A percentile compares a stretch with the other conserved stretches of the same genome.
phyloP scores from a whole-genome alignment of 345 rosid species.

The sweet orange (Citrus sinensis) region DNA sequence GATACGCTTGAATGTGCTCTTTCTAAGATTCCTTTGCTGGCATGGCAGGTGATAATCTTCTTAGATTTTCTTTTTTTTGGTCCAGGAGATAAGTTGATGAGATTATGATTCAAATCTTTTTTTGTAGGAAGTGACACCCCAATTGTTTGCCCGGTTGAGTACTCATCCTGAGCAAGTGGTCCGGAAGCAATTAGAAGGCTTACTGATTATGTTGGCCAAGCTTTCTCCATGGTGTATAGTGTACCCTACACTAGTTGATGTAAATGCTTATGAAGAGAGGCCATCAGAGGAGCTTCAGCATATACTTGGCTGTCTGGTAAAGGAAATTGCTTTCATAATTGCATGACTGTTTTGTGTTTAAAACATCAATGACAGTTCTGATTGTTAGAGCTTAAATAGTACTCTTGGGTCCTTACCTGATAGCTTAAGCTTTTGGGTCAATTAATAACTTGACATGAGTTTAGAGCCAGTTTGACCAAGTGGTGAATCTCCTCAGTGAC shows the following conservation, averaged over 20 bases:
- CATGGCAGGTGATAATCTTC: conserved; percentile 78
- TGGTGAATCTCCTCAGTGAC: not conserved
- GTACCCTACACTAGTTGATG: conserved; percentile 83
- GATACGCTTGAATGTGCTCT: conserved; percentile 74
- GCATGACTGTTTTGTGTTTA: conserved; percentile 1
- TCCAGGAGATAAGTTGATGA: not conserved
- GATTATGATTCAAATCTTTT: conserved; percentile 10
- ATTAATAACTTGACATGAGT: not conserved
- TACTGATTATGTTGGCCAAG: conserved; percentile 76
- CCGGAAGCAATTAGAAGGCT: conserved; percentile 75
- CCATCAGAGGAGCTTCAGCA: conserved; percentile 83
- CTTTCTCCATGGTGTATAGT: conserved; percentile 86
- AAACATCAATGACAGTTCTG: not conserved
- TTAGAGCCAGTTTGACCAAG: not conserved
- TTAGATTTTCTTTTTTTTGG: conserved; percentile 1
- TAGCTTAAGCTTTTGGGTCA: not conserved
- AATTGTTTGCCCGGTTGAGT: conserved; percentile 84
- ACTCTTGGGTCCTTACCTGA: not conserved
- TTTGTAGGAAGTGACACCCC: conserved; percentile 80
- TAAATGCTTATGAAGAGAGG: conserved; percentile 63
- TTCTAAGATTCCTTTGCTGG: conserved; percentile 66
- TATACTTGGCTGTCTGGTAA: conserved; percentile 78
- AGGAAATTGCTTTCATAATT: conserved; percentile 14
- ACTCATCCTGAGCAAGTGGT: conserved; percentile 85
- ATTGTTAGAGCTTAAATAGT: not conserved